Percentiles rank a stretch among this genome's conserved stretches.
Evolutionary conservation across 306 rosid genomes (phyloP).

Genomic region (Macrotyloma uniflorum): DNA sequence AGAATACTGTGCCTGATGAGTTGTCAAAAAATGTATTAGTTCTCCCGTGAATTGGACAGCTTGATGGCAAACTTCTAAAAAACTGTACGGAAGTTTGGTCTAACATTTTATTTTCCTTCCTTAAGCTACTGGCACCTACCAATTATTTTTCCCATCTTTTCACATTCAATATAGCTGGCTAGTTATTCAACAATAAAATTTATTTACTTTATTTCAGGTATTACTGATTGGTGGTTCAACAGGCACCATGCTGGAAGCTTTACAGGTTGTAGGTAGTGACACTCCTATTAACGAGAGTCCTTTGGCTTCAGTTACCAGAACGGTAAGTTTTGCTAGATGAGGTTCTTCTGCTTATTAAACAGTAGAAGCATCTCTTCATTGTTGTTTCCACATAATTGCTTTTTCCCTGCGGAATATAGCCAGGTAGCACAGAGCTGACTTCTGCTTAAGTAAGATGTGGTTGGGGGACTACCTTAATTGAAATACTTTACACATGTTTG

Average conservation of each 20-base stretch:
- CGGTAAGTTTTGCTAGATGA: conserved; percentile 55
- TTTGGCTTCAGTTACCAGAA: conserved; percentile 47
- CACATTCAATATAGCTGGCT: not conserved
- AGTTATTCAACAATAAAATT: conserved; percentile 35
- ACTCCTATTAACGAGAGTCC: conserved; percentile 56
- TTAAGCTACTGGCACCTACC: not conserved
- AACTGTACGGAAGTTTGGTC: not conserved
- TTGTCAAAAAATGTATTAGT: not conserved
- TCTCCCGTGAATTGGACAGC: not conserved
- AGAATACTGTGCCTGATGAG: not conserved
- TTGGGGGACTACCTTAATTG: not conserved
- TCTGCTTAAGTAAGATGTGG: conserved; percentile 8
- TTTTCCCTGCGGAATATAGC: conserved; percentile 9
- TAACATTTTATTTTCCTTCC: not conserved
- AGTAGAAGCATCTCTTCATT: not conserved
- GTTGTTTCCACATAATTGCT: not conserved
- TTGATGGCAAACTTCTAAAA: not conserved
- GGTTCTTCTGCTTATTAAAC: not conserved
- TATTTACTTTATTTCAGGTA: conserved; percentile 61
- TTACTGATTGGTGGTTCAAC: conserved; percentile 98
- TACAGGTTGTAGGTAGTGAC: conserved; percentile 93
- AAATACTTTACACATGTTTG: not conserved
- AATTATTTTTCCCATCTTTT: not conserved
- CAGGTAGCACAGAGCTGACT: not conserved
- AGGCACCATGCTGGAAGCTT: conserved; percentile 93